Conservation (phyloP, 2,329 filamentous ascomycete species). For the Fusarium nematophilum region DNA sequence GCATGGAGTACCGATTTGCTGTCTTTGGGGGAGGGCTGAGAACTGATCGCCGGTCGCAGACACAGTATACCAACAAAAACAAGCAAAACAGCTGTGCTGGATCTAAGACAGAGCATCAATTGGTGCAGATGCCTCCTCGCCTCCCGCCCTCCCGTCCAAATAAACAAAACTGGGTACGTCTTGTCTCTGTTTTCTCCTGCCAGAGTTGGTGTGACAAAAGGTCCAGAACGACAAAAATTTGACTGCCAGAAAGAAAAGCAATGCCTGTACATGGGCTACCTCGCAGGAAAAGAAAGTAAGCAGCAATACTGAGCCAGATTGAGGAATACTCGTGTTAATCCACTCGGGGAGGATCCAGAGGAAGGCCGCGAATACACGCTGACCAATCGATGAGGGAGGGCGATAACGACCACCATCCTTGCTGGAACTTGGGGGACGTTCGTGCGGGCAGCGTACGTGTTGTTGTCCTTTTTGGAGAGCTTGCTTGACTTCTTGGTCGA, state of each 20-base stretch:
- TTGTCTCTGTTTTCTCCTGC: constrained; percentile 9
- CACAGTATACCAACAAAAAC: constrained; percentile 10
- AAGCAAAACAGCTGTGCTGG: constrained; percentile 29
- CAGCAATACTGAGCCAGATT: constrained; percentile 30
- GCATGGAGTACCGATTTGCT: constrained; percentile 25
- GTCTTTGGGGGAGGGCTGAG: constrained; percentile 26
- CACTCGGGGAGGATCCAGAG: constrained; percentile 36
- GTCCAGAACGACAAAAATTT: constrained; percentile 11
- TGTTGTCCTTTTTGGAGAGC: constrained; percentile 10
- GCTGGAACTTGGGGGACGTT: constrained; percentile 21
- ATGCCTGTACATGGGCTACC: constrained; percentile 17
- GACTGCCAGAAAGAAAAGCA: constrained; percentile 31
- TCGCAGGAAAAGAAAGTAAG: constrained; percentile 33
- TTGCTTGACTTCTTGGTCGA: constrained; percentile 26
- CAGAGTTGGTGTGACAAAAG: constrained; percentile 8
- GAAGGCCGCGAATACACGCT: constrained; percentile 23
- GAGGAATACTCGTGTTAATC: constrained; percentile 31
- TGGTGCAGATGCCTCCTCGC: constrained; percentile 15
- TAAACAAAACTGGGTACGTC: constrained; percentile 6
- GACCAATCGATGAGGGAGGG: constrained; percentile 40
- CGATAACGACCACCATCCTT: constrained; percentile 29
- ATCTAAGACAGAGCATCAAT: constrained; percentile 31
- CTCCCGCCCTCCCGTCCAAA: constrained; percentile 12
- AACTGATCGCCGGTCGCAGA: constrained; percentile 31
- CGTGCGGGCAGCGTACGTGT: constrained; percentile 4